Evolutionary conservation across 768 basidiomycete genomes (phyloP).

Genomic region (Leccinum uliginosum): DNA sequence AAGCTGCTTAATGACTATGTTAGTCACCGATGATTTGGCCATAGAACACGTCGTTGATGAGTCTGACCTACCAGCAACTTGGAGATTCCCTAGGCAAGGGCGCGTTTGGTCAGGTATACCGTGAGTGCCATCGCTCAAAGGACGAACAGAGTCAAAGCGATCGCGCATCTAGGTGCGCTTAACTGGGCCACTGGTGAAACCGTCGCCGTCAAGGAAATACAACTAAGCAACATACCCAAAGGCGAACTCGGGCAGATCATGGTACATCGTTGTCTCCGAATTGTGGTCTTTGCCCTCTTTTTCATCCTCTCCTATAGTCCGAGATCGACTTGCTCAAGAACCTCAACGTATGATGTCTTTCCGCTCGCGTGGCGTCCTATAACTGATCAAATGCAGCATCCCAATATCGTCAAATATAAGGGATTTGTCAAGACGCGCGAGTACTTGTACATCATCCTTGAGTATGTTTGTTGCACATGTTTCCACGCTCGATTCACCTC

Average conservation of each 20-base stretch:
- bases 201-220: constrained; percentile 97
- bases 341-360: constrained; percentile 63
- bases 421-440: constrained; percentile 95
- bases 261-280: constrained; percentile 42
- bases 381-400: constrained; percentile 53
- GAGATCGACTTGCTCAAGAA: constrained; percentile 98
- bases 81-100: constrained; percentile 96
- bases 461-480: constrained; percentile 45
- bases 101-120: constrained; percentile 95
- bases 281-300: background rate
- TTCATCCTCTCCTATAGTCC: constrained; percentile 47
- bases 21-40: constrained; percentile 16
- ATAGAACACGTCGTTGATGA: constrained; percentile 6
- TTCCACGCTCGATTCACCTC: constrained; percentile 6
- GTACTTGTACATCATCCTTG: constrained; percentile 94
- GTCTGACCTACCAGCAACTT: constrained; percentile 62
- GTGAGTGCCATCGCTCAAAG: constrained; percentile 44
- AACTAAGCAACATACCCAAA: constrained; percentile 89
- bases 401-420: constrained; percentile 98
- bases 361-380: background rate
- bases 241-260: constrained; percentile 95
- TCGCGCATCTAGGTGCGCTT: constrained; percentile 60
- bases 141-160: constrained; percentile 68
- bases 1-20: constrained; percentile 68
- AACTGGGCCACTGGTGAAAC: constrained; percentile 98